Evolutionary conservation across 371 early-diverging fungal genomes (phyloP).

Genomic region (Chytridium lagenaria): DNA sequence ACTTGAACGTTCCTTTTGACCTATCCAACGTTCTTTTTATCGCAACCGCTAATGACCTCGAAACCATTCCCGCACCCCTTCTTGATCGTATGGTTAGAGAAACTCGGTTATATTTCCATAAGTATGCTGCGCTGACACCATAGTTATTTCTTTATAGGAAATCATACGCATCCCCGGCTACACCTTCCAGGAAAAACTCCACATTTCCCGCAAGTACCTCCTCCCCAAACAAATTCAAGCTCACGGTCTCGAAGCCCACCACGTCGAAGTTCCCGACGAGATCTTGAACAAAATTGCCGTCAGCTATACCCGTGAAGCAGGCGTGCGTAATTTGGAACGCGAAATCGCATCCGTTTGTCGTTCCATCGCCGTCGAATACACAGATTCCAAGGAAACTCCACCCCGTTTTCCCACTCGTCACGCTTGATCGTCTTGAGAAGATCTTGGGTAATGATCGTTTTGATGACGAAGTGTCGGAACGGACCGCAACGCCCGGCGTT

Average conservation of each 20-base stretch:
- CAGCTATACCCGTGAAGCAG: slow-evolving; percentile 86
- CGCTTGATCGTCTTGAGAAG: slow-evolving; percentile 51
- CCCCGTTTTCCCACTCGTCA: too few relatives aligned
- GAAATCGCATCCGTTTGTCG: slow-evolving; percentile 79
- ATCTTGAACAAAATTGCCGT: slow-evolving; percentile 68
- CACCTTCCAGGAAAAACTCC: slow-evolving; percentile 80
- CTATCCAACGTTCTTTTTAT: slow-evolving; percentile 85
- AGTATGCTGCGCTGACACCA: neutral
- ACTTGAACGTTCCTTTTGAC: slow-evolving; percentile 83
- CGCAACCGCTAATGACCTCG: slow-evolving; percentile 83
- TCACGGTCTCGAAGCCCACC: slow-evolving; percentile 64
- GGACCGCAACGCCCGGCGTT: slow-evolving; percentile 70
- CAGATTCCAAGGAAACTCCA: slow-evolving; percentile 45
- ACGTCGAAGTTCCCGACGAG: slow-evolving; percentile 63
- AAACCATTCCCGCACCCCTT: slow-evolving; percentile 80
- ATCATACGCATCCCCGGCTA: slow-evolving; percentile 82
- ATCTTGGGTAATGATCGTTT: slow-evolving; percentile 69
- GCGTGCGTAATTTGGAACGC: slow-evolving; percentile 81
- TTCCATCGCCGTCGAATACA: slow-evolving; percentile 70
- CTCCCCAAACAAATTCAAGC: slow-evolving; percentile 72
- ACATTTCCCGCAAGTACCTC: slow-evolving; percentile 54
- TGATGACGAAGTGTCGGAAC: slow-evolving; percentile 69
- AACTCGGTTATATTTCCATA: neutral
- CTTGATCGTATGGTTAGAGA: slow-evolving; percentile 77
- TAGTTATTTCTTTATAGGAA: slow-evolving; percentile 51